phyloP scores from a whole-genome alignment of 306 rosid species.

The Medicago arabica region DNA sequence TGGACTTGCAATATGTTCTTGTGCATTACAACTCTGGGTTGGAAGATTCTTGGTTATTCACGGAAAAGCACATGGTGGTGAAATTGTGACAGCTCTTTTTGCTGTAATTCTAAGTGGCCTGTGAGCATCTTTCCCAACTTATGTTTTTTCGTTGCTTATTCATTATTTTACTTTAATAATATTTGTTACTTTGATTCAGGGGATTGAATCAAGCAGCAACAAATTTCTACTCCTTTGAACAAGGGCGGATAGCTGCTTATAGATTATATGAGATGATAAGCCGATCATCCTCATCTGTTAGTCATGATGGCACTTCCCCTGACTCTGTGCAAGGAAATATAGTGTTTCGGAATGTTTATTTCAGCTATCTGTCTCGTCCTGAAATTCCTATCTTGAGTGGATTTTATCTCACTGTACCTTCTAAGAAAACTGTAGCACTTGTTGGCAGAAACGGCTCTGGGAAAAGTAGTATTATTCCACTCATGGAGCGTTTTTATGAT shows the following conservation, averaged over 20 bases:
- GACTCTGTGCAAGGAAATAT: constrained; percentile 87
- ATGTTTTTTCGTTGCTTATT: background rate
- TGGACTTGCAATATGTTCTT: constrained; percentile 99
- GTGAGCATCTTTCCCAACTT: constrained; percentile 60
- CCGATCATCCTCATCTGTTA: constrained; percentile 87
- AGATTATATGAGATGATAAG: constrained; percentile 98
- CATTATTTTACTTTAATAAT: constrained; percentile 18
- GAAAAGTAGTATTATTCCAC: constrained; percentile 96
- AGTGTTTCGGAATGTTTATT: constrained; percentile 95
- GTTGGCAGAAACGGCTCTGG: constrained; percentile 99
- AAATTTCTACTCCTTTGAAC: constrained; percentile 96
- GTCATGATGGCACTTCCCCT: constrained; percentile 75
- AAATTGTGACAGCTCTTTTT: constrained; percentile 91
- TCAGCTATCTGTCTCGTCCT: constrained; percentile 96
- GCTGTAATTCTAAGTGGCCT: constrained; percentile 98
- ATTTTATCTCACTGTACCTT: constrained; percentile 92
- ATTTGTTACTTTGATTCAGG: constrained; percentile 54
- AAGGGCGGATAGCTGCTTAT: constrained; percentile 97
- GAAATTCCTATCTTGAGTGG: constrained; percentile 99
- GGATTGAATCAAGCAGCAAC: constrained; percentile 99
- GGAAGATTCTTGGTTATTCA: constrained; percentile 83
- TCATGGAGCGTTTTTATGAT: constrained; percentile 98
- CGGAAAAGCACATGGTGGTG: constrained; percentile 88
- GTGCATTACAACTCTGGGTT: constrained; percentile 99
- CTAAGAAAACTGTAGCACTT: constrained; percentile 97